Base-by-base conservation (phyloP, 495 filamentous ascomycete species). In the Annulohypoxylon maeteangense region DNA sequence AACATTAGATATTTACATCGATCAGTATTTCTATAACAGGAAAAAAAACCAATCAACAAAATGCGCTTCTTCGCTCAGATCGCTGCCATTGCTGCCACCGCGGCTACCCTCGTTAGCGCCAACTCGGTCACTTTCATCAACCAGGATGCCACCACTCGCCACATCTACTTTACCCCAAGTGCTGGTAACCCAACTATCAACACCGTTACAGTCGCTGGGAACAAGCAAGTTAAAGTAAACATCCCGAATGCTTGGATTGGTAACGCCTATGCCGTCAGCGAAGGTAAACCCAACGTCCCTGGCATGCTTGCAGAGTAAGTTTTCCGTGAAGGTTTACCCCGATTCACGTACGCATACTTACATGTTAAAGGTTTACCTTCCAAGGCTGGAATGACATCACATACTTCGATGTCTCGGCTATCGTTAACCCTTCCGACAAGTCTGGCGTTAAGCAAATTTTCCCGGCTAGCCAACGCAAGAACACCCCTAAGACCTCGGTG, bases 341-440 rank as follows among this genome's bases (percentile, higher is more conserved):
- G 10, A 18, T 27, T 53, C 16, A 48, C 2, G 51, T 45, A 20
- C 32, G n/a, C 42, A 62, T 62, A 32, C 66, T 68, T 12, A 68
- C 38, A 51, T 31, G n/a, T 50, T 31, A 27, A 47, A 59, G 58
- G 59, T 75, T 86, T 25, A 66, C 78, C 69, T 86, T 82, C 78
- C 74, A 84, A 45, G 79, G 78, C 42, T 85, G 72, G 69, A 70
- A 65, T 20, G 82, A 70, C 58, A 47, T 76, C 7, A 84, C 77
- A 44, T 87, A 76, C 77, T 87, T 81, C 65, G 85, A 87, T 48
- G 83, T 87, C 58, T 86, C 84, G 4, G 84, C 84, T 72, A 87
- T 87, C 59, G 84, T 85, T 71, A 81, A 86, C 76, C 76, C 82
- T 31, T 42, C 70, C 54, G 85, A 87, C 75, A 65, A 74, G 32